These are phyloP conservation scores for Scedosporium boydii DNA, from an alignment of 2,329 filamentous ascomycete genomes.

Conservation along the genomic window DNA sequence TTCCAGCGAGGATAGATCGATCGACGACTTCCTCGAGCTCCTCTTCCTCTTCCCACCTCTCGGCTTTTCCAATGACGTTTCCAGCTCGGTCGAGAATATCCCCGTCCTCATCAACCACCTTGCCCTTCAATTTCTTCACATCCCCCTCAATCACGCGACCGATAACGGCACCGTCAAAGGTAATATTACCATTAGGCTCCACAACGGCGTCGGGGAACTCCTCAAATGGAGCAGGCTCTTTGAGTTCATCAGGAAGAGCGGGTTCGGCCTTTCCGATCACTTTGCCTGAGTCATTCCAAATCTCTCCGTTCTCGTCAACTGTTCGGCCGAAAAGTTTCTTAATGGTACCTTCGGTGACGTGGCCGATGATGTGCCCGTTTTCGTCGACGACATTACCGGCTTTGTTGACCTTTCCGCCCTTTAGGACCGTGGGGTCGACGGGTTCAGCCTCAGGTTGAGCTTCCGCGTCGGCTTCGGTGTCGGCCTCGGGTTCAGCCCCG, in stretches of 20 bases:
- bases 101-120: constrained; percentile 58
- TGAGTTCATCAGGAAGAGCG: constrained; percentile 35
- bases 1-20: constrained; percentile 55
- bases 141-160: constrained; percentile 58
- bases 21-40: constrained; percentile 45
- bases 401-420: constrained; percentile 49
- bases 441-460: constrained; percentile 14
- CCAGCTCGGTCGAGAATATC: constrained; percentile 60
- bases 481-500: constrained; percentile 12
- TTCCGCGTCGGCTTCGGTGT: background rate
- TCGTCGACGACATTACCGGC: constrained; percentile 46
- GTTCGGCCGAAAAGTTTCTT: constrained; percentile 55
- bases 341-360: constrained; percentile 52
- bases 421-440: constrained; percentile 39
- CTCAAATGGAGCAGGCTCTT: constrained; percentile 44
- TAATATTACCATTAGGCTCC: constrained; percentile 42
- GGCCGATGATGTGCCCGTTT: constrained; percentile 46
- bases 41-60: constrained; percentile 52
- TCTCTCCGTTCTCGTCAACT: constrained; percentile 56
- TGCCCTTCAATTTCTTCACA: constrained; percentile 52
- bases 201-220: constrained; percentile 46
- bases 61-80: constrained; percentile 56
- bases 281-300: constrained; percentile 63
- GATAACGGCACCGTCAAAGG: constrained; percentile 42
- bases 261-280: constrained; percentile 59